phyloP scores from a whole-genome alignment of 2,329 filamentous ascomycete species.

The Torrubiellomyces zombiae region DNA sequence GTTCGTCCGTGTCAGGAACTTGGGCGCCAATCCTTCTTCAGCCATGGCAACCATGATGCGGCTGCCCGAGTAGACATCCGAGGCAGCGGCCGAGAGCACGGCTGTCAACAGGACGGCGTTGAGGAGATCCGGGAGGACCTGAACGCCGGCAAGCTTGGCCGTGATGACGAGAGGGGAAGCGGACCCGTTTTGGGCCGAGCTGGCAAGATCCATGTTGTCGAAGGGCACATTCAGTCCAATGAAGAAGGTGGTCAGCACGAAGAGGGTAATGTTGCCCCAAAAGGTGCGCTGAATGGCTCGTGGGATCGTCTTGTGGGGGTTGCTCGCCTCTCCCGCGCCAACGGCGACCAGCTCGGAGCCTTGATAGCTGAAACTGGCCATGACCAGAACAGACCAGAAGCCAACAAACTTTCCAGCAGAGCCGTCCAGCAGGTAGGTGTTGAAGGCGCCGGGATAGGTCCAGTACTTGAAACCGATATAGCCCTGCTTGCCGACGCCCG shows the following conservation, averaged over 20 bases:
- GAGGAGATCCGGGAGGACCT: constrained; percentile 50
- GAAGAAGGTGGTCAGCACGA: constrained; percentile 49
- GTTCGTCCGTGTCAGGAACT: constrained; percentile 42
- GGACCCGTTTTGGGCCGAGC: constrained; percentile 36
- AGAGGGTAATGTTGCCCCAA: constrained; percentile 56
- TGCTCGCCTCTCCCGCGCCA: constrained; percentile 59
- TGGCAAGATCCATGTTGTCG: constrained; percentile 35
- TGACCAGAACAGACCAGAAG: constrained; percentile 53
- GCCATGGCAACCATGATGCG: constrained; percentile 52
- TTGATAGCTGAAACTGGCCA: constrained; percentile 54
- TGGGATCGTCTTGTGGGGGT: constrained; percentile 57
- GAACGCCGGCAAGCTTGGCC: constrained; percentile 43
- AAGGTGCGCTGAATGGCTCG: constrained; percentile 59
- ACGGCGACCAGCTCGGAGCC: constrained; percentile 64
- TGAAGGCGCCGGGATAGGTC: constrained; percentile 51
- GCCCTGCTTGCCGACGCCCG: constrained; percentile 51
- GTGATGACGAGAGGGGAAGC: constrained; percentile 50
- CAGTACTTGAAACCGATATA: constrained; percentile 62
- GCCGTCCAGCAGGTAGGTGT: constrained; percentile 37
- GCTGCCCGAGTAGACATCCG: constrained; percentile 57
- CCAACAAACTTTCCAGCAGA: constrained; percentile 45
- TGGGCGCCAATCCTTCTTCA: constrained; percentile 44
- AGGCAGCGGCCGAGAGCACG: constrained; percentile 63
- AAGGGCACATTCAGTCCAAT: constrained; percentile 56
- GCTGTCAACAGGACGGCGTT: constrained; percentile 65